Evolutionary conservation across 495 filamentous ascomycete genomes (phyloP), one percentile per base, ranked within the genome.

Genomic region (Lichenothelia convexa): DNA sequence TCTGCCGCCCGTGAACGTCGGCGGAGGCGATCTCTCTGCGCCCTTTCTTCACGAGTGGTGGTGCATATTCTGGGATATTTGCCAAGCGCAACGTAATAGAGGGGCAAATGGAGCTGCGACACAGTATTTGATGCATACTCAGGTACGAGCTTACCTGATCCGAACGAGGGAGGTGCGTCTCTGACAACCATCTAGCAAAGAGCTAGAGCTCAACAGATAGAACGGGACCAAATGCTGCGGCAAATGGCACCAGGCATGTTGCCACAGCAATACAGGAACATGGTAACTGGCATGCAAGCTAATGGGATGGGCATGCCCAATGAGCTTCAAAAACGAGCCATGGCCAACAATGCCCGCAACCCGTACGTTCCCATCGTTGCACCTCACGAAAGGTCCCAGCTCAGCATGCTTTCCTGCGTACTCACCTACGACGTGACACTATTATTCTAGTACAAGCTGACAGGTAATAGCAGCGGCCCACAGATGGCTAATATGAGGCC

Each of bases 41-140:
- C 80, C 78, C 18, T 93, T 95, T 47, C 63, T 97, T 9, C 71
- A 79, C 32, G 87, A 94, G 41, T 97, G 89, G 89, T 97, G 91
- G 58, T 80, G 73, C 51, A 63, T 93, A 22, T 97, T 97, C 55
- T 95, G 82, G 85, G 89, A 95, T 44, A 82, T 95, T 49, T 91
- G 76, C 48, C 70, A 68, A 48, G 80, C 81, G 32, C 75, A 79
- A 48, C 73, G 78, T 40, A 70, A 68, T 43, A 68, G 71, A 50
- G 62, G 60, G n/a, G 46, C 48, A 22, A 64, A 71, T 29, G 24
- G 15, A 9, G 9, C 24, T 9, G 24, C 24, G 9, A 29, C 9
- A 11, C 24, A 29, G 15, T 33, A 33, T 18, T 33, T 33, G 31
- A 8, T 8, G 1, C 31, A 57, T 41, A 42, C 58, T 31, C 53